phyloP scores from a whole-genome alignment of 495 filamentous ascomycete genomes.

The Penicillium riverlandense region DNA sequence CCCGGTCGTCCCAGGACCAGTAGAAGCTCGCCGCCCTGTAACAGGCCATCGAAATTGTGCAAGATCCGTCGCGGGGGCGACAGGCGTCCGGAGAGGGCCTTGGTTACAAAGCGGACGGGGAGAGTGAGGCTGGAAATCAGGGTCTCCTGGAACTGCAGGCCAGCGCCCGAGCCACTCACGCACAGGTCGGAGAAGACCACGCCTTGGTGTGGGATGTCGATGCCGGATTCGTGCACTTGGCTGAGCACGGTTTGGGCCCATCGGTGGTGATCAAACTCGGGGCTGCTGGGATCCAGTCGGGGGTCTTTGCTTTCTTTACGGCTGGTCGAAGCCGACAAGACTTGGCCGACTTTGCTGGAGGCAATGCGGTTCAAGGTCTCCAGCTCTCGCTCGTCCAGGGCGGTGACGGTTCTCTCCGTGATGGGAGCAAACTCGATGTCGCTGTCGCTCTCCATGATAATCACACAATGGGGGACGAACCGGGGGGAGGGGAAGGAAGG shows the following conservation, averaged over 20 bases:
- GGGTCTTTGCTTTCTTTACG: slow-evolving; percentile 25
- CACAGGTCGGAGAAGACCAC: slow-evolving; percentile 40
- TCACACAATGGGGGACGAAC: too few species aligned
- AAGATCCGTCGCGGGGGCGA: slow-evolving; percentile 20
- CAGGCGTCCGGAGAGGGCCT: slow-evolving; percentile 19
- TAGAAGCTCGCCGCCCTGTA: slow-evolving; percentile 29
- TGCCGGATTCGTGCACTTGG: slow-evolving; percentile 27
- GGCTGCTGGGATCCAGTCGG: slow-evolving; percentile 40
- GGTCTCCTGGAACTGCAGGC: slow-evolving; percentile 42
- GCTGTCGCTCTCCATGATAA: slow-evolving; percentile 10
- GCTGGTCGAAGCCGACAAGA: slow-evolving; percentile 14
- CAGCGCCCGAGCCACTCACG: slow-evolving; percentile 43
- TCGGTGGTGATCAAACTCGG: slow-evolving; percentile 44
- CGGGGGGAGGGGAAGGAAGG: too few species aligned
- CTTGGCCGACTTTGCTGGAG: slow-evolving; percentile 18
- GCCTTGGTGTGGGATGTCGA: slow-evolving; percentile 23
- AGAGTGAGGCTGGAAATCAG: slow-evolving; percentile 33
- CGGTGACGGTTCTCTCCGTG: slow-evolving; percentile 4
- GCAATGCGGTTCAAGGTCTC: slow-evolving; percentile 19
- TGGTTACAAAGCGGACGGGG: slow-evolving; percentile 28
- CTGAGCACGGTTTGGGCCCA: slow-evolving; percentile 40
- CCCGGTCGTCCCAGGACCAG: slow-evolving; percentile 37
- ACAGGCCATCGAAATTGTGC: slow-evolving; percentile 25
- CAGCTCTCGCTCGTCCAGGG: slow-evolving; percentile 13
- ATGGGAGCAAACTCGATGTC: slow-evolving; percentile 15